Evolutionary conservation across 805 yeast genomes (phyloP).

Genomic region (Sporopachydermia lactativora): DNA sequence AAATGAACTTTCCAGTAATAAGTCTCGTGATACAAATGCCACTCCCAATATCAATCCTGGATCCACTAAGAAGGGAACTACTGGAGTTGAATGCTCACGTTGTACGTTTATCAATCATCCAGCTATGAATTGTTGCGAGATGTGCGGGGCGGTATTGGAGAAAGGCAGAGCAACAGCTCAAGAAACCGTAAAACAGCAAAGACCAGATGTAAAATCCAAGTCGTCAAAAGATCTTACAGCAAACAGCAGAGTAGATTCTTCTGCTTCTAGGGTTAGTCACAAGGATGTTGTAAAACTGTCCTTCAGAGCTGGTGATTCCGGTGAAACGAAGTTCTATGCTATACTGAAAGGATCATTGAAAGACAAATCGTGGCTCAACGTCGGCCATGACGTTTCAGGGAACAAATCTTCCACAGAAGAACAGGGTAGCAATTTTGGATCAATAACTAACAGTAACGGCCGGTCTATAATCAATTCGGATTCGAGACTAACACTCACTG

Average conservation of each 20-base stretch:
- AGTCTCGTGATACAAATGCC: neutral
- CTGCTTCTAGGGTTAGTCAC: slow-evolving; percentile 1
- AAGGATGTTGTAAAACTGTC: slow-evolving; percentile 61
- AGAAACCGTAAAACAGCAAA: too few relatives aligned
- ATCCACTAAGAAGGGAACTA: slow-evolving; percentile 1
- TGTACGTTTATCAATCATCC: slow-evolving; percentile 79
- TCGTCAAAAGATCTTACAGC: too few relatives aligned
- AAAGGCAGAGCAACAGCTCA: too few relatives aligned
- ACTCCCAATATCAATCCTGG: neutral
- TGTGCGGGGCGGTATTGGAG: slow-evolving; percentile 56
- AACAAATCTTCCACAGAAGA: too few relatives aligned
- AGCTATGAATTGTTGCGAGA: slow-evolving; percentile 62
- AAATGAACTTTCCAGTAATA: slow-evolving; percentile 6
- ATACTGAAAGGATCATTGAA: slow-evolving; percentile 32
- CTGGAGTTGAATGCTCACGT: slow-evolving; percentile 27
- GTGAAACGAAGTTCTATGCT: slow-evolving; percentile 39
- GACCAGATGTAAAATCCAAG: too few relatives aligned
- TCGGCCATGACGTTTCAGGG: too few relatives aligned
- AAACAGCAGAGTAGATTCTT: too few relatives aligned
- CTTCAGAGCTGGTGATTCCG: slow-evolving; percentile 50
- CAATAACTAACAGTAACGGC: too few relatives aligned
- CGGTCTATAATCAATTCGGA: too few relatives aligned
- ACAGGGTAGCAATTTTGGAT: too few relatives aligned
- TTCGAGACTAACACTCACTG: too few relatives aligned
- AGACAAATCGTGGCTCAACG: slow-evolving; percentile 39